Conservation (phyloP, 441 rosid species). For the Erodium chrysanthum region DNA sequence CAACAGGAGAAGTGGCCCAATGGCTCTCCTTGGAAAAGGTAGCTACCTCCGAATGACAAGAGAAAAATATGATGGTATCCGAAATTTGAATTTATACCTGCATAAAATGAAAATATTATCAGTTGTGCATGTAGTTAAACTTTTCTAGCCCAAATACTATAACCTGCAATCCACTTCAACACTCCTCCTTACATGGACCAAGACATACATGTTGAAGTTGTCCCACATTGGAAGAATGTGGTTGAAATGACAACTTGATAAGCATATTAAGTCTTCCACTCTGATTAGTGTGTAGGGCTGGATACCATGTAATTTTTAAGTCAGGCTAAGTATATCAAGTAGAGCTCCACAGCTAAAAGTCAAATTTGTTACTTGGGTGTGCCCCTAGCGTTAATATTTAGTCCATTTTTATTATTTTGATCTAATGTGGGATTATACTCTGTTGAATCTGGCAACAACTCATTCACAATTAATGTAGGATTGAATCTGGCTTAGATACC, state of each 20-base stretch:
- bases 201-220: background rate
- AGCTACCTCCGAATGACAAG: constrained; percentile 85
- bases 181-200: background rate
- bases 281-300: too few species aligned
- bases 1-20: background rate
- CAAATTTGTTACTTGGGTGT: background rate
- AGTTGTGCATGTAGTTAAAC: background rate
- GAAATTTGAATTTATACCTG: constrained; percentile 97
- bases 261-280: too few species aligned
- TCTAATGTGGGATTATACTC: background rate
- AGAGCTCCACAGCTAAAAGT: background rate
- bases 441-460: too few species aligned
- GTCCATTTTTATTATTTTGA: too few species aligned
- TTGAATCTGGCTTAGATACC: too few species aligned
- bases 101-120: constrained; percentile 19
- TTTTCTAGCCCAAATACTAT: background rate
- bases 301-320: background rate
- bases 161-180: background rate
- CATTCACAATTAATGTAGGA: too few species aligned
- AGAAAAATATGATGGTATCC: constrained; percentile 83
- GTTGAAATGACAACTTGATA: too few species aligned
- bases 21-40: constrained; percentile 6
- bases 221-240: too few species aligned
- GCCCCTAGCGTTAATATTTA: background rate
- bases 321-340: background rate